Percentiles rank a stretch among this genome's conserved stretches.
phyloP scores from a whole-genome alignment of 2,329 filamentous ascomycete genomes.

The Trichocomaceae sp. region DNA sequence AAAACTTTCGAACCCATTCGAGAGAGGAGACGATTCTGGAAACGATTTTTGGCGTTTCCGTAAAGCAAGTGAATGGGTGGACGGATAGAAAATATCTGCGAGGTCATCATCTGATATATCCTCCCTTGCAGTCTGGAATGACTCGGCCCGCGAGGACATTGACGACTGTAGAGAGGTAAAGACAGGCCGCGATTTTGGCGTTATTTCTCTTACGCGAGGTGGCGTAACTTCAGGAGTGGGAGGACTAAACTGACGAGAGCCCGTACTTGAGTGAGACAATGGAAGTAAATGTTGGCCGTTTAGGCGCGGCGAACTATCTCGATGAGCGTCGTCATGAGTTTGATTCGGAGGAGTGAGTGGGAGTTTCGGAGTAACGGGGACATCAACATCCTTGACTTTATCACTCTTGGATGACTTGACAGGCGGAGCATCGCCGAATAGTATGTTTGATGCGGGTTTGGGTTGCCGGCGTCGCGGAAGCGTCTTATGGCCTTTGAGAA shows the following conservation, averaged over 20 bases:
- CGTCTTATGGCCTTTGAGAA: slow-evolving; percentile 36
- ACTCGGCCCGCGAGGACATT: slow-evolving; percentile 56
- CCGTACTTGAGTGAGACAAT: slow-evolving; percentile 42
- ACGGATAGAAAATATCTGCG: slow-evolving; percentile 27
- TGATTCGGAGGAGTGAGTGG: slow-evolving; percentile 35
- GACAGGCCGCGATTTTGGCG: slow-evolving; percentile 33
- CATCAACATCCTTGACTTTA: slow-evolving; percentile 18
- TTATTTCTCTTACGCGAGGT: slow-evolving; percentile 45
- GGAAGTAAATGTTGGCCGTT: slow-evolving; percentile 15
- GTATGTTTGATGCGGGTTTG: slow-evolving; percentile 14
- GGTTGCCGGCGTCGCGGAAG: slow-evolving; percentile 32
- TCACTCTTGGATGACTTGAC: slow-evolving; percentile 19
- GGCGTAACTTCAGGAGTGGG: slow-evolving; percentile 72
- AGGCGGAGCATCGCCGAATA: slow-evolving; percentile 20
- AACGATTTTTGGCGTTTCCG: slow-evolving; percentile 26
- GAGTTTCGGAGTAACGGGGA: slow-evolving; percentile 24
- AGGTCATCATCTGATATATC: slow-evolving; percentile 58
- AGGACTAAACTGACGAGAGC: slow-evolving; percentile 59
- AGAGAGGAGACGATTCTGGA: slow-evolving; percentile 12
- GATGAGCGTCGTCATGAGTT: slow-evolving; percentile 15
- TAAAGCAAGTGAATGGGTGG: background rate
- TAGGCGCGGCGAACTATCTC: slow-evolving; percentile 1
- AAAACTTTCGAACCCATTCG: slow-evolving; percentile 36
- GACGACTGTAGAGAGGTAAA: slow-evolving; percentile 51
- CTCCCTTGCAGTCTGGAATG: slow-evolving; percentile 66